A percentile compares a stretch with the other conserved stretches of the same genome.
Evolutionary conservation across 345 rosid genomes (phyloP).

Genomic region (Salix viminalis): DNA sequence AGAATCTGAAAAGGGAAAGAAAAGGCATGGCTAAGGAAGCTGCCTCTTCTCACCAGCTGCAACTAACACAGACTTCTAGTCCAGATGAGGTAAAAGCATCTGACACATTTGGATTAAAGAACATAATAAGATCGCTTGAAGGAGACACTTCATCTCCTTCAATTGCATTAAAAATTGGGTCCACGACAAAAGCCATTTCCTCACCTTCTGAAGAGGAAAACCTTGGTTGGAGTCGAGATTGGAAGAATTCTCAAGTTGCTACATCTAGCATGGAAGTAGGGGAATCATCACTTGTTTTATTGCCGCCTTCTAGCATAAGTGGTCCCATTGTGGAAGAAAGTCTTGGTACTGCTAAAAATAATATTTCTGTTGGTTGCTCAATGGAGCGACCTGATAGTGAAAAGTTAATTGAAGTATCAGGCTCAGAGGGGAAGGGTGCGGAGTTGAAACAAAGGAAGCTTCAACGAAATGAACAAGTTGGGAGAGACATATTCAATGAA

Average conservation of each 20-base stretch:
- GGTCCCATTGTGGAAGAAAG: slow-evolving; percentile 33
- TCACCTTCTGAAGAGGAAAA: slow-evolving; percentile 38
- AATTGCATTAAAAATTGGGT: slow-evolving; percentile 34
- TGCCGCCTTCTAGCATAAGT: slow-evolving; percentile 35
- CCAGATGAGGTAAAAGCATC: slow-evolving; percentile 37
- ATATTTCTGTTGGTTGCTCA: slow-evolving; percentile 35
- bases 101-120: slow-evolving; percentile 23
- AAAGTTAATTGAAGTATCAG: slow-evolving; percentile 37
- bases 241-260: slow-evolving; percentile 21
- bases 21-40: slow-evolving; percentile 33
- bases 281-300: slow-evolving; percentile 24
- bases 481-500: slow-evolving; percentile 75
- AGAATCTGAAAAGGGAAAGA: slow-evolving; percentile 41
- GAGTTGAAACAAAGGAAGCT: slow-evolving; percentile 58
- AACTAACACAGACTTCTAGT: slow-evolving; percentile 28
- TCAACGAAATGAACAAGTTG: slow-evolving; percentile 64
- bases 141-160: slow-evolving; percentile 30
- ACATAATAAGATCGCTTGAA: slow-evolving; percentile 32
- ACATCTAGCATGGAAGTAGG: slow-evolving; percentile 33
- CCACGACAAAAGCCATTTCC: slow-evolving; percentile 32
- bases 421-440: slow-evolving; percentile 32
- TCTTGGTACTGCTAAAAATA: slow-evolving; percentile 33
- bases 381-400: slow-evolving; percentile 37
- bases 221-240: slow-evolving; percentile 22
- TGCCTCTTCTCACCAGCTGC: slow-evolving; percentile 34